Evolutionary conservation across 495 filamentous ascomycete genomes (phyloP).

Genomic region (Penicillium silybi): DNA sequence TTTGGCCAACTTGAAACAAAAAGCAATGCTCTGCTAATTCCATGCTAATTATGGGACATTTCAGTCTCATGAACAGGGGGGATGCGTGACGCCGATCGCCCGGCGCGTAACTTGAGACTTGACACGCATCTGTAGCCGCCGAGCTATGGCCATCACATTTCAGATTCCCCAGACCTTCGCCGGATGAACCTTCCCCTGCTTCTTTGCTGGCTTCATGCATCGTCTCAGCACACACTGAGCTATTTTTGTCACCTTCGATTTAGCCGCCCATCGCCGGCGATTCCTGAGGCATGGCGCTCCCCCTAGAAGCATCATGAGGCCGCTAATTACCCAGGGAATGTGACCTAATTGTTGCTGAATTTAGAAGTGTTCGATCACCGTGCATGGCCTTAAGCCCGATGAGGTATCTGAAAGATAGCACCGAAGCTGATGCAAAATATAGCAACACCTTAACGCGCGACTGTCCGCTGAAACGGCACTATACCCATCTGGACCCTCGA

Average conservation of each 20-base stretch:
- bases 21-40: neutral
- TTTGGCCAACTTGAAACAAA: slow-evolving; percentile 3
- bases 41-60: slow-evolving; percentile 29
- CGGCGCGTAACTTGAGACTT: slow-evolving; percentile 27
- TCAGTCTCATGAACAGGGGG: neutral
- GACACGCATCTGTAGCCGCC: slow-evolving; percentile 24
- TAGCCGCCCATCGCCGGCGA: slow-evolving; percentile 23
- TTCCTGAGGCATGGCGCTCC: slow-evolving; percentile 22
- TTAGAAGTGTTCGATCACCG: slow-evolving; percentile 28
- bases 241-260: slow-evolving; percentile 13
- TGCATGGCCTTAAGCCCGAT: slow-evolving; percentile 26
- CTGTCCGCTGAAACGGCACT: slow-evolving; percentile 39
- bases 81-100: slow-evolving; percentile 17
- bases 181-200: neutral
- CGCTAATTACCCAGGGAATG: slow-evolving; percentile 26
- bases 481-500: slow-evolving; percentile 14
- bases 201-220: slow-evolving; percentile 3
- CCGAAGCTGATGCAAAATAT: slow-evolving; percentile 39
- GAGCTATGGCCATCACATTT: slow-evolving; percentile 20
- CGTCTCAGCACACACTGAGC: slow-evolving; percentile 15
- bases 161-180: neutral
- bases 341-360: slow-evolving; percentile 37
- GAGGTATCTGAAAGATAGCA: slow-evolving; percentile 30
- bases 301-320: slow-evolving; percentile 5
- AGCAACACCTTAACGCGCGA: slow-evolving; percentile 46